Conservation (phyloP, 495 filamentous ascomycete species). For the Neurospora hispaniola region DNA sequence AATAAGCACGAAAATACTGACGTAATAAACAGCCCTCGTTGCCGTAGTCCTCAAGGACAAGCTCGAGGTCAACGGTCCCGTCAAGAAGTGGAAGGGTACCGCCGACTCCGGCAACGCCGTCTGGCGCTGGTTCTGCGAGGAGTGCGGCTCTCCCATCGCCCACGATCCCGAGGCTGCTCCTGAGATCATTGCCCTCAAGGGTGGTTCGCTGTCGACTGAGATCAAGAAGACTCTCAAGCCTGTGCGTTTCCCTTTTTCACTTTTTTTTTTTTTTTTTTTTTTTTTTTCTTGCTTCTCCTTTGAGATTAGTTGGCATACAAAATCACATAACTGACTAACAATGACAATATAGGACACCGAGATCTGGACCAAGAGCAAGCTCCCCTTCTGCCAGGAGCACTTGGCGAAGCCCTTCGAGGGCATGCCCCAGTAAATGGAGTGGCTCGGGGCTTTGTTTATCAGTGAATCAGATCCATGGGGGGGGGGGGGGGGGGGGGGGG, state of each 20-base stretch:
- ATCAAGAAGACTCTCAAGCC: slow-evolving; percentile 61
- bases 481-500: not conserved
- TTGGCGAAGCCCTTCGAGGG: slow-evolving; percentile 48
- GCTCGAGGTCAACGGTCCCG: slow-evolving; percentile 48
- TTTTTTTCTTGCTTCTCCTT: not conserved
- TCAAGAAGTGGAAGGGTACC: slow-evolving; percentile 48
- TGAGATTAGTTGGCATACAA: no score
- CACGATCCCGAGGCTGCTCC: slow-evolving; percentile 59
- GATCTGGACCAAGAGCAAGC: slow-evolving; percentile 58
- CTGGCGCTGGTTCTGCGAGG: slow-evolving; percentile 57
- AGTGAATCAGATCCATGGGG: not conserved
- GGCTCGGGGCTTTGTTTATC: not conserved
- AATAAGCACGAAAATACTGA: not conserved
- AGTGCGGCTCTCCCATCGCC: slow-evolving; percentile 59
- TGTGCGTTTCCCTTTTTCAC: slow-evolving; percentile 23
- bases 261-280: not conserved
- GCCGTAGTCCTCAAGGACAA: slow-evolving; percentile 53
- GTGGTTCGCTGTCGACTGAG: slow-evolving; percentile 47
- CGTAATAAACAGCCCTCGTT: slow-evolving; percentile 43
- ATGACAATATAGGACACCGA: slow-evolving; percentile 42
- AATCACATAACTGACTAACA: slow-evolving; percentile 3
- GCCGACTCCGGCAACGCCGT: slow-evolving; percentile 48
- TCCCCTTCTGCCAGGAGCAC: slow-evolving; percentile 57
- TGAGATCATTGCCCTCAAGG: slow-evolving; percentile 59
- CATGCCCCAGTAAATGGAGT: slow-evolving; percentile 45